Evolutionary conservation across 2,329 filamentous ascomycete genomes (phyloP), one percentile per base, ranked within the genome.

Genomic region (Leptographium wingfieldii): DNA sequence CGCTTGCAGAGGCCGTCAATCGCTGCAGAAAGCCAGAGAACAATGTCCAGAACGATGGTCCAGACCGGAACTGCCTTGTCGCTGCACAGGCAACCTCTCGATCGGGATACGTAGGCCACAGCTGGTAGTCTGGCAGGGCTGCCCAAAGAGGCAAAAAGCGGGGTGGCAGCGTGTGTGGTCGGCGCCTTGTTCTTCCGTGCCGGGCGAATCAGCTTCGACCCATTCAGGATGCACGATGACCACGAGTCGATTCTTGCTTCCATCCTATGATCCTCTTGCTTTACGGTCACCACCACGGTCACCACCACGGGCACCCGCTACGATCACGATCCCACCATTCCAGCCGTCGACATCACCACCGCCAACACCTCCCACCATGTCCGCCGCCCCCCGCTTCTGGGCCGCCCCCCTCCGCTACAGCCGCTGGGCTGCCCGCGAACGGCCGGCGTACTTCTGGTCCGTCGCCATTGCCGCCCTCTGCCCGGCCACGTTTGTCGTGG

Each of bases 401-500:
- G 81, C 84, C 66, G 80, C 82, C 62, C 94, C 94, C 65, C 69
- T 95, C 72, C 85, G 85, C 68, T 97, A 96, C 84, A 76, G 88
- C 69, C 86, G 86, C 74, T 97, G 92, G 90, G 85, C 91, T 58
- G 81, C 88, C 57, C 86, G 90, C 76, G 87, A 94, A 74, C 88
- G 88, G 73, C 94, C 94, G 57, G 91, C 91, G 62, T 87, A 91
- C 77, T 95, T 96, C 80, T 97, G 85, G 82, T 90, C 89, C 68
- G 77, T 90, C 69, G 70, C 89, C 61, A 76, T 97, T 66, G 92
- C 89, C 67, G 77, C 74, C 65, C 68, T 83, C 59, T 91, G 91
- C 12, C 94, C 92, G 43, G 73, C 88, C 60, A 76, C 82, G 61
- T 76, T 95, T 64, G 72, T 87, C 62, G 78, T 81, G 60, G 86